phyloP scores from a whole-genome alignment of 1,284 basidiomycete species.

The Puccinia hordei region DNA sequence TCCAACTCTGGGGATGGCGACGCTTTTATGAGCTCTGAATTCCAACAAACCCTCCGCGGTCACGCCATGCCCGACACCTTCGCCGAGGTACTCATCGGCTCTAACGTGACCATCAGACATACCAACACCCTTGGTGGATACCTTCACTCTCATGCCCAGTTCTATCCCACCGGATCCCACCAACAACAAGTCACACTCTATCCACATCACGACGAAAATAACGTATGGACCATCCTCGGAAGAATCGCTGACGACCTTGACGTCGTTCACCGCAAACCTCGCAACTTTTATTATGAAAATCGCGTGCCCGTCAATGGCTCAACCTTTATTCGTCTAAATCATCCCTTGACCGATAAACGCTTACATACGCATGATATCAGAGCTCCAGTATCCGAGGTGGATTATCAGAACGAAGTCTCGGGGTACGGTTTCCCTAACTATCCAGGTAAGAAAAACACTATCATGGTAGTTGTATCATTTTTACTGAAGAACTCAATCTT shows the following conservation, averaged over 20 bases:
- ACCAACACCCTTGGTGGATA: constrained; percentile 97
- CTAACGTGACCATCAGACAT: constrained; percentile 79
- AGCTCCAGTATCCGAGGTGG: constrained; percentile 94
- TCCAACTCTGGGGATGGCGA: constrained; percentile 91
- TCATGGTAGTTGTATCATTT: constrained; percentile 56
- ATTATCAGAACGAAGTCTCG: constrained; percentile 98
- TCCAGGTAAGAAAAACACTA: constrained; percentile 51
- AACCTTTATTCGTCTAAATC: constrained; percentile 78
- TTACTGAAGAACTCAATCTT: neutral
- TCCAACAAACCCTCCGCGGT: constrained; percentile 93
- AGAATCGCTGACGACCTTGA: constrained; percentile 63
- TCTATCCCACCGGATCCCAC: constrained; percentile 71
- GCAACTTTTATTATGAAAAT: constrained; percentile 21
- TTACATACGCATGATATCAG: constrained; percentile 93
- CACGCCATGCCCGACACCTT: constrained; percentile 88
- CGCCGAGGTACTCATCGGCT: constrained; percentile 85
- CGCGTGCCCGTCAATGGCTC: constrained; percentile 64
- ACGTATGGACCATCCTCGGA: constrained; percentile 75
- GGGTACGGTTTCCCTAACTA: constrained; percentile 88
- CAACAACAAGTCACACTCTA: constrained; percentile 99
- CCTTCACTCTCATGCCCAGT: constrained; percentile 88
- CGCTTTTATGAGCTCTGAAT: constrained; percentile 97
- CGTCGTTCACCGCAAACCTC: constrained; percentile 63
- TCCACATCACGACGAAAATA: constrained; percentile 90
- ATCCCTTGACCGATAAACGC: constrained; percentile 77